Evolutionary conservation across 352 stramenopile species (phyloP), one percentile per base, ranked within the genome.

Genomic region (Blastocystis sp.): DNA sequence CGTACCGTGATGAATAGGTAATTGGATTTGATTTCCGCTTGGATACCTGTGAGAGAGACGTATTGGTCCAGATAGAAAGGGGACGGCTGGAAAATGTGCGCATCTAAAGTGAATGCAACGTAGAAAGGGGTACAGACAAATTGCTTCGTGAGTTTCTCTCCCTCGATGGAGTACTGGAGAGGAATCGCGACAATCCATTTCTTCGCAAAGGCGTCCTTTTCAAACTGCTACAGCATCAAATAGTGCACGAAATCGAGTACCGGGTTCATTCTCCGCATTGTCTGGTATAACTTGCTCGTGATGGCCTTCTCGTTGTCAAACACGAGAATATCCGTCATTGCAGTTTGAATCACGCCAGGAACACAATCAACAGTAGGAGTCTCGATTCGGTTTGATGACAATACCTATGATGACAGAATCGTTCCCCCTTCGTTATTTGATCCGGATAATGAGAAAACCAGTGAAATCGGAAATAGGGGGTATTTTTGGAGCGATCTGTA

Each of bases 281-380:
- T 60, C 23, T 62, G n/a, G 40, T 62, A 79, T 17, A 79, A 79
- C 34, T 79, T 52, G 34, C 69, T 79, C 10, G 41, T 45, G 3
- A 79, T 40, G 28, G 69, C 23, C 9, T 79, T 61, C 43, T 79
- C 69, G 69, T 79, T 52, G 41, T 79, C 69, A 60, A 60, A 79
- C 62, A 79, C 69, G 62, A 64, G 28, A 62, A 79, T 79, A 2
- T 79, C 69, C 10, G 69, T 60, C 69, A 79, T 79, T 62, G 28
- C 28, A 34, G 28, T 34, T 34, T 34, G 28, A 34, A 34, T 34
- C 28, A 34, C 28, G 28, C 28, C 28, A 34, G 28, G 28, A 34
- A 34, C 28, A 34, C 28, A 34, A 34, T 34, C 28, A 34, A 34
- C 28, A 34, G 28, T 34, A 34, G 28, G 28, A 34, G 28, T 34